These are phyloP conservation scores for Colletotrichum scovillei DNA, from an alignment of 2,329 filamentous ascomycete genomes.

Conservation along the genomic window DNA sequence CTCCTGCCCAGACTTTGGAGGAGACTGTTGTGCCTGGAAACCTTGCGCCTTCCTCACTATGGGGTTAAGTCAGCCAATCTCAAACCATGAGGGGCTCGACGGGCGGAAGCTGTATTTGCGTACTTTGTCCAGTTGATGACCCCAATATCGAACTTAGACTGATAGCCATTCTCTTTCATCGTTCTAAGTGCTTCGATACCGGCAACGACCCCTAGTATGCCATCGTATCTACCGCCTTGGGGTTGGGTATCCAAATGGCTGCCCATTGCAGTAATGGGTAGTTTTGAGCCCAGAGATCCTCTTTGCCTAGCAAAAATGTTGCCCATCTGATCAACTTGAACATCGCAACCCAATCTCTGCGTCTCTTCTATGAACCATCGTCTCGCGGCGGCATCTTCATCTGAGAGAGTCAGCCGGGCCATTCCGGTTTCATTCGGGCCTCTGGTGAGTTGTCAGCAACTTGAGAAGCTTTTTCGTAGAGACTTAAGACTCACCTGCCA, in stretches of 20 bases:
- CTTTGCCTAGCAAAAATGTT: conserved; percentile 82
- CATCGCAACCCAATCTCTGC: conserved; percentile 71
- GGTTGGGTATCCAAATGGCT: conserved; percentile 77
- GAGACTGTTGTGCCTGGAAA: conserved; percentile 81
- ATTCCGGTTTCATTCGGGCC: conserved; percentile 73
- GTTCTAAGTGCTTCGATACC: conserved; percentile 79
- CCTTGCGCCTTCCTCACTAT: conserved; percentile 81
- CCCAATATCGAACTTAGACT: conserved; percentile 78
- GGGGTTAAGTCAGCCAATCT: no score
- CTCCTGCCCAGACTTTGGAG: conserved; percentile 82
- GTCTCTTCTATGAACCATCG: conserved; percentile 80
- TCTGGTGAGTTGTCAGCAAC: conserved; percentile 7
- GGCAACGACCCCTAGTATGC: conserved; percentile 79
- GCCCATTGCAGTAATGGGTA: conserved; percentile 74
- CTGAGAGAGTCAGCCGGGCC: conserved; percentile 77
- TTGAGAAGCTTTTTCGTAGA: no score
- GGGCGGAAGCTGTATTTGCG: no score
- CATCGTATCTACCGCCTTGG: conserved; percentile 77
- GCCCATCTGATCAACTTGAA: conserved; percentile 80
- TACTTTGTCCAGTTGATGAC: conserved; percentile 84
- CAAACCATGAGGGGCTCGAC: fast-evolving
- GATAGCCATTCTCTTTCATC: conserved; percentile 73
- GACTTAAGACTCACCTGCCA: no score
- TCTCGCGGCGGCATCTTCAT: conserved; percentile 77
- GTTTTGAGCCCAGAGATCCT: conserved; percentile 65